Base-by-base conservation (phyloP, 371 early-diverging fungal species). In the Encephalitozoon hellem region DNA sequence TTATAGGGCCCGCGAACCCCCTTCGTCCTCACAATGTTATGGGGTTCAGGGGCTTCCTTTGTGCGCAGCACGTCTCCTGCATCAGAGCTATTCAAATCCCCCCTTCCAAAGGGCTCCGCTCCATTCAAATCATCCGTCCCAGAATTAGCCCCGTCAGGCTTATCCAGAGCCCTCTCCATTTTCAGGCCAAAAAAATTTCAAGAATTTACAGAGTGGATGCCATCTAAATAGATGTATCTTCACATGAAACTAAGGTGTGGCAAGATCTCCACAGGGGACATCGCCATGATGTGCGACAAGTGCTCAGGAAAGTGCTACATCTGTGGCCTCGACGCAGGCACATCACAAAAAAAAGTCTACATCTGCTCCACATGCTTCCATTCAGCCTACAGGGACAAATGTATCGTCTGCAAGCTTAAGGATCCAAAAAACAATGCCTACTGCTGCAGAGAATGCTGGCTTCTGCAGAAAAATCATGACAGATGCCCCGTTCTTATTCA, bases 171-270 rank as follows among this genome's bases (percentile, higher is more conserved):
- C 59, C 38, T 34, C 59, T n/a, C 38, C 59, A 30, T 34, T 59
- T 59, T 59, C 34, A 59, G 59, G 59, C 59, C 28, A 9, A 59
- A 59, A 59, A 59, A 59, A 59, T 34, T 47, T 47, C 59, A 59
- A 5, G 34, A 59, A 59, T 59, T 59, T 59, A 59, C 59, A 34
- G 2, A 11, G 21, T 34, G 32, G n/a, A 18, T 6, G 11, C 34
- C 8, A 28, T 11, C 28, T 28, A 28, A 28, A 4, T 5, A 59
- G n/a, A 32, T 59, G 49, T 21, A 47, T 47, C 49, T 47, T 21
- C 49, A 47, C 18, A 47, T 21, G 21, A 47, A 47, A 15, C 18
- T n/a, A 34, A 59, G 59, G n/a, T 59, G 59, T 28, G 28, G 28
- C 1, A 59, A 38, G 38, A 59, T 59, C 30, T 38, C 30, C 12